Evolutionary conservation across 768 basidiomycete species (phyloP), one percentile per base, ranked within the genome.

Genomic region (Psilocybe cubensis): DNA sequence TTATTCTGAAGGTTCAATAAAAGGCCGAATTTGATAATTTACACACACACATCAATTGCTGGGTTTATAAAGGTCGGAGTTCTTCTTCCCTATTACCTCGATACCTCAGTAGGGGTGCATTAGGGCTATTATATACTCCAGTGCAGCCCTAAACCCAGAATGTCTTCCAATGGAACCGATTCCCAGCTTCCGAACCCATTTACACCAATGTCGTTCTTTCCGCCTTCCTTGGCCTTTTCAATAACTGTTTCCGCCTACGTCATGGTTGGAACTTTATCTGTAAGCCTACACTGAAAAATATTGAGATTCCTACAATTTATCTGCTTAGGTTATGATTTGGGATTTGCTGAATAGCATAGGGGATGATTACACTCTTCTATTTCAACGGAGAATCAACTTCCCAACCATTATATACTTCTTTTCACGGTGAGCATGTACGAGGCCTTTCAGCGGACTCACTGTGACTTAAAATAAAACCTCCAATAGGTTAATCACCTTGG

Each of bases 201-300:
- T 35, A 50, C 56, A 3, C 56, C 56, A 10, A 42, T 57, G 56
- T 38, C 56, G 9, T 57, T 51, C 29, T 42, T 57, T 8, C 56
- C 56, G 29, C 27, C 56, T n/a, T 23, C 25, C 7, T 40, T 51
- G 31, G 47, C 56, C 9, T 57, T 50, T 40, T 23, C 50, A 14
- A 21, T 57, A 2, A 57, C 56, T 14, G 23, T 57, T 18, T 29
- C 48, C 3, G 4, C 27, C 6, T 45, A 50, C 41, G 38, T 57
- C 21, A 4, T 43, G 1, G 48, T 51, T 14, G 56, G 47, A 18
- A 31, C 54, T 3, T 23, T 55, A 9, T 35, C 45, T 38, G 54
- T 55, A 33, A 27, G 54, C 29, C 31, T n/a, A 38, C 35, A 14
- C 35, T 38, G 35, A 38, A 11, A 38, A 11, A 9, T 5, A 38